Conservation (phyloP, 2,329 filamentous ascomycete species). For the Epicoccum nigrum region DNA sequence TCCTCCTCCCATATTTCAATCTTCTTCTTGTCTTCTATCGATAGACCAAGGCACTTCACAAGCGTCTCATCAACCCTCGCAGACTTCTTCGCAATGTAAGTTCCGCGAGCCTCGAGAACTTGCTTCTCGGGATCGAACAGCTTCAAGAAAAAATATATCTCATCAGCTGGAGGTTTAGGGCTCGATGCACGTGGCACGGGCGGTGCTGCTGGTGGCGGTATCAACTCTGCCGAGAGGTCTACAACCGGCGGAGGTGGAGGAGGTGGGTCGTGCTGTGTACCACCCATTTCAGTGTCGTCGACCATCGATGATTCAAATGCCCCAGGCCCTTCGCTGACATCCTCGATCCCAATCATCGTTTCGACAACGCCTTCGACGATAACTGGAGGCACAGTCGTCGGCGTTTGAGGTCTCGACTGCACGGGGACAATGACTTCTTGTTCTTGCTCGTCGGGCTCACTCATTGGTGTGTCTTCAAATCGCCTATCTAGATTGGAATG, state of each 20-base stretch:
- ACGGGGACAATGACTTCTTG: constrained; percentile 8
- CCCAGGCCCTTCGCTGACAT: constrained; percentile 9
- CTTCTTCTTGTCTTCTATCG: constrained; percentile 42
- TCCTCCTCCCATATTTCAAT: constrained; percentile 61
- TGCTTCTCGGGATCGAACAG: constrained; percentile 47
- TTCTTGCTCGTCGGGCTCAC: constrained; percentile 45
- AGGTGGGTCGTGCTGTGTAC: constrained; percentile 36
- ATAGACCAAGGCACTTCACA: constrained; percentile 34
- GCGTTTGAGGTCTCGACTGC: constrained; percentile 9
- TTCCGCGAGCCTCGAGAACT: constrained; percentile 40
- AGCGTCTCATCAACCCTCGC: constrained; percentile 45
- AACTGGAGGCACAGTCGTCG: background rate
- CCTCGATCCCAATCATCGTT: constrained; percentile 36
- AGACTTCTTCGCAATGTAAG: constrained; percentile 38
- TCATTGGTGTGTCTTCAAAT: constrained; percentile 48
- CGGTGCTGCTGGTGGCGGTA: constrained; percentile 25
- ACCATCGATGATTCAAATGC: constrained; percentile 22
- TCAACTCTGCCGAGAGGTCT: constrained; percentile 21
- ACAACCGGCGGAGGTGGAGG: constrained; percentile 34
- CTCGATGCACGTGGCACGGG: constrained; percentile 24
- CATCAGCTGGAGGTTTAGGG: constrained; percentile 36
- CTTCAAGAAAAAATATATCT: constrained; percentile 51
- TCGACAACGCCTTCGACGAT: constrained; percentile 23
- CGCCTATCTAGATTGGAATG: constrained; percentile 14
- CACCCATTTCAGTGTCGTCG: constrained; percentile 46